Conservation (phyloP, 2,329 filamentous ascomycete species). For the Trichophyton mentagrophytes region DNA sequence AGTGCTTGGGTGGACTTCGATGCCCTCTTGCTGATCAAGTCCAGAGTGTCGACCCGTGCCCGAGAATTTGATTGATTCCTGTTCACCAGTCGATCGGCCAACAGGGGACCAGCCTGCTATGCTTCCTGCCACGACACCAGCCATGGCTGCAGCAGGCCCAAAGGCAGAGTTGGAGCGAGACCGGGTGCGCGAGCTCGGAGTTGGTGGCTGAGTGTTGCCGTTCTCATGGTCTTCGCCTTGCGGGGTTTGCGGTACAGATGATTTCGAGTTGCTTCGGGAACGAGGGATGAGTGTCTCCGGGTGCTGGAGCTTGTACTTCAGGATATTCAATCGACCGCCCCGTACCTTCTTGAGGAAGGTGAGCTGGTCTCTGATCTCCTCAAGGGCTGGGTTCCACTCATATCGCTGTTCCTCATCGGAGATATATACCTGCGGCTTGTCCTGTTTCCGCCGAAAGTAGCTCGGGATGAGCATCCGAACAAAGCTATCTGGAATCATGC, state of each 20-base stretch:
- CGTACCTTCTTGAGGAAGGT: slow-evolving; percentile 51
- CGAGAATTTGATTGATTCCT: slow-evolving; percentile 29
- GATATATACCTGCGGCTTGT: slow-evolving; percentile 30
- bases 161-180: slow-evolving; percentile 48
- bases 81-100: slow-evolving; percentile 32
- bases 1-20: slow-evolving; percentile 38
- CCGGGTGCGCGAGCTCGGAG: slow-evolving; percentile 41
- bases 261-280: slow-evolving; percentile 32
- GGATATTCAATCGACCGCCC: slow-evolving; percentile 47
- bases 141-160: slow-evolving; percentile 51
- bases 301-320: slow-evolving; percentile 50
- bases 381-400: slow-evolving; percentile 48
- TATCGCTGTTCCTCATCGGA: slow-evolving; percentile 36
- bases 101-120: slow-evolving; percentile 53
- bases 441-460: slow-evolving; percentile 26
- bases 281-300: slow-evolving; percentile 36
- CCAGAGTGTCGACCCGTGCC: slow-evolving; percentile 26
- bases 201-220: slow-evolving; percentile 32
- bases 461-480: slow-evolving; percentile 33
- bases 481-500: slow-evolving; percentile 47
- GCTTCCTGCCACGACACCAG: slow-evolving; percentile 52
- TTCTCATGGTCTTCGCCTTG: slow-evolving; percentile 34
- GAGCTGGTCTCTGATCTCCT: slow-evolving; percentile 52
- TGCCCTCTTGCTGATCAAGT: slow-evolving; percentile 30
- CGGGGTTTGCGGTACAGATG: slow-evolving; percentile 43